Conservation (phyloP, 2,329 filamentous ascomycete species). For the Fusarium multiceps region DNA sequence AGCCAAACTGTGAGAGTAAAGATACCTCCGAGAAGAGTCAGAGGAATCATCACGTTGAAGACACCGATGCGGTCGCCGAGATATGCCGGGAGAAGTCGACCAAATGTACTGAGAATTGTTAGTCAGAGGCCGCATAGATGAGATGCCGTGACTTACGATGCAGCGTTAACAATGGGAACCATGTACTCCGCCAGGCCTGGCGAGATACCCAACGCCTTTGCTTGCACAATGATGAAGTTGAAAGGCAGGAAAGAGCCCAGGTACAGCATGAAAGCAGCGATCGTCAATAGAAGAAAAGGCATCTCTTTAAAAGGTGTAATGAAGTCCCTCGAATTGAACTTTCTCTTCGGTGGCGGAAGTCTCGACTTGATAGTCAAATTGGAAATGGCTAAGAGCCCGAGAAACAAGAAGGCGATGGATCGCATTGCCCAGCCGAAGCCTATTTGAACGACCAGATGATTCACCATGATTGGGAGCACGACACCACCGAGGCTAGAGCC, state of each 20-base stretch:
- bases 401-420: constrained; percentile 53
- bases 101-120: constrained; percentile 45
- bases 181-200: constrained; percentile 50
- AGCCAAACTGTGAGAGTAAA: constrained; percentile 52
- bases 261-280: constrained; percentile 49
- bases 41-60: constrained; percentile 58
- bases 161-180: constrained; percentile 53
- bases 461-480: constrained; percentile 56
- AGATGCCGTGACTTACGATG: constrained; percentile 20
- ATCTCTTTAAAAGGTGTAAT: constrained; percentile 5
- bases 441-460: constrained; percentile 48
- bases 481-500: constrained; percentile 55
- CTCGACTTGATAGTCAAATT: constrained; percentile 48
- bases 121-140: accelerated
- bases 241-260: constrained; percentile 53
- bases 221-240: constrained; percentile 52
- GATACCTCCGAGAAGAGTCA: constrained; percentile 51
- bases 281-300: constrained; percentile 6
- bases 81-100: constrained; percentile 50
- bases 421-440: constrained; percentile 57
- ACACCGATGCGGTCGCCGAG: constrained; percentile 52
- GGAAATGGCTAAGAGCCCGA: constrained; percentile 49
- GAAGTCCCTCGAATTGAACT: constrained; percentile 1
- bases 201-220: constrained; percentile 46
- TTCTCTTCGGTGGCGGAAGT: constrained; percentile 29